Base-by-base conservation (phyloP, 73 alveolate genomes). In the Paramecium biaurelia region DNA sequence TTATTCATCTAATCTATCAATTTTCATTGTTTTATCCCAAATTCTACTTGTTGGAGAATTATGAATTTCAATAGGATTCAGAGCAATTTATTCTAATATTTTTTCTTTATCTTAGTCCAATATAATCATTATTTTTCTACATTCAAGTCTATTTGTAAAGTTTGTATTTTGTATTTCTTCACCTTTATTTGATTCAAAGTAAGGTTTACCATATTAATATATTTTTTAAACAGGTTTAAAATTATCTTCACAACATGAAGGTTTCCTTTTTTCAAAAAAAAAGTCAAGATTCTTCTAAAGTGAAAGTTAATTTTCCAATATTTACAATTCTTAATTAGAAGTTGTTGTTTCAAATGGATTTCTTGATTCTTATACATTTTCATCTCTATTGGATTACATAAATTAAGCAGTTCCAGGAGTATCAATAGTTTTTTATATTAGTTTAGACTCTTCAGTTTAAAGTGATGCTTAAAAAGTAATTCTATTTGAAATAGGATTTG, bases 331-430 rank as follows among this genome's bases (percentile, higher is more conserved):
- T 21, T 53, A 53, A 47, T 4, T 14, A 53, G 32, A 53, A 2
- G 11, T 63, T 7, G 21, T 63, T 63, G 0, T 63, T 63, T 63
- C 84, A 63, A 63, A 30, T 23, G 21, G 41, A 10, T 63, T 63
- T 24, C 45, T 14, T 63, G 41, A 11, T 32, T 30, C 45, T 63
- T 26, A 63, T 12, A 11, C 24, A 63, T 63, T 30, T 6, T 63
- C 84, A 26, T 63, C 84, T 63, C 84, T 20, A 63, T 63, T 63
- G 2, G 84, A 63, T 63, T 63, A 63, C 84, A 63, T 63, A 30
- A 63, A 63, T 26, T 63, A 63, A 26, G 84, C 84, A 14, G 84
- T 63, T 63, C 84, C 84, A 11, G 84, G 84, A 63, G 84, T 30
- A 30, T 63, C 84, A 4, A 63, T 30, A 7, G 84, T 26, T 63